Conservation (phyloP, 148 eudicot genomes). For the Diospyros lotus region DNA sequence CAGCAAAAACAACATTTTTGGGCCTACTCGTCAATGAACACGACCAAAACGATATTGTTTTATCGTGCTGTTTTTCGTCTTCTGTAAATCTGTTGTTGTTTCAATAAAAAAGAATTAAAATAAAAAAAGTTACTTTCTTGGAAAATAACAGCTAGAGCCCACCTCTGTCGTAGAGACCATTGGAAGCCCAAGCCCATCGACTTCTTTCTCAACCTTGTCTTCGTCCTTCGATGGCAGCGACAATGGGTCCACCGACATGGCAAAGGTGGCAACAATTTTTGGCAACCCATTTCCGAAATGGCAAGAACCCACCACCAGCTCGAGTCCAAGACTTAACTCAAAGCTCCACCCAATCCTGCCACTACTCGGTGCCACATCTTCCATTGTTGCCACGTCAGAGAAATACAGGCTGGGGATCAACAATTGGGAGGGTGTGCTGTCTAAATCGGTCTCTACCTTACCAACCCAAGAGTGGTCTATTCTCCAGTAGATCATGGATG, state of each 20-base stretch:
- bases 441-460: constrained; percentile 33
- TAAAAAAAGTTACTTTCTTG: neutral
- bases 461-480: constrained; percentile 56
- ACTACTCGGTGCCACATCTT: neutral
- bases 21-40: too few relatives aligned
- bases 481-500: constrained; percentile 70
- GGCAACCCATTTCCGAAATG: constrained; percentile 44
- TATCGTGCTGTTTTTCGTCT: neutral
- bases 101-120: constrained; percentile 13
- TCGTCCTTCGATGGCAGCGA: constrained; percentile 33
- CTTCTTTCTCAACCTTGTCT: constrained; percentile 64
- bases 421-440: constrained; percentile 68
- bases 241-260: constrained; percentile 26
- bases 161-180: constrained; percentile 73
- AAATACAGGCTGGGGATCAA: constrained; percentile 53
- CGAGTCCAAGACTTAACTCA: neutral
- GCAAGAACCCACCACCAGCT: neutral
- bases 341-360: neutral
- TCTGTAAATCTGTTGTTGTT: constrained; percentile 9
- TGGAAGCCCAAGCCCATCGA: constrained; percentile 57
- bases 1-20: too few relatives aligned
- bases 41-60: too few relatives aligned
- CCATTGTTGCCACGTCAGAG: constrained; percentile 16
- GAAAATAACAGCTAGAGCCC: constrained; percentile 37
- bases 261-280: constrained; percentile 53